Evolutionary conservation across 2,329 filamentous ascomycete species (phyloP).

Genomic region (Ceratocystis ficicola): DNA sequence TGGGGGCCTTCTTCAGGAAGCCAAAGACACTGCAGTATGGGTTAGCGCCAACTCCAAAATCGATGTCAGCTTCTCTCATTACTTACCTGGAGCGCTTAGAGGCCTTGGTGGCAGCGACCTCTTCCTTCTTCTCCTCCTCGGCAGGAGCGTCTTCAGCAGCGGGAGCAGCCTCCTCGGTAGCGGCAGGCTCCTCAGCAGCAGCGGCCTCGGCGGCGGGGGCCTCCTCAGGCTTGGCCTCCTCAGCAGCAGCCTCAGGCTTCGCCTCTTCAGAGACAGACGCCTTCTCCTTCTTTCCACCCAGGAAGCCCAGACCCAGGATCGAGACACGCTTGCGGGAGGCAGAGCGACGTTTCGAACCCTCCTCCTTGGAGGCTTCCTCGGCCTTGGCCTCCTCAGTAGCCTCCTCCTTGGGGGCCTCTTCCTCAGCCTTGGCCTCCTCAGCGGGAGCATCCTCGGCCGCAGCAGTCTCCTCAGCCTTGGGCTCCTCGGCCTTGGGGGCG

Average conservation of each 20-base stretch:
- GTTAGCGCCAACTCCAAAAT: conserved; percentile 20
- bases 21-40: conserved; percentile 37
- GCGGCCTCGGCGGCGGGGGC: conserved; percentile 33
- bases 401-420: conserved; percentile 26
- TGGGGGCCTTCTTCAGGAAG: conserved; percentile 47
- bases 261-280: conserved; percentile 25
- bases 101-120: conserved; percentile 34
- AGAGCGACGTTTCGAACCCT: conserved; percentile 46
- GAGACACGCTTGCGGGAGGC: conserved; percentile 54
- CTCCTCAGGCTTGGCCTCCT: conserved; percentile 27
- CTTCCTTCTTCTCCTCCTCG: conserved; percentile 35
- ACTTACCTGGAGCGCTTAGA: conserved; percentile 38
- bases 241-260: conserved; percentile 29
- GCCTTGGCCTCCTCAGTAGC: conserved; percentile 30
- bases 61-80: background rate
- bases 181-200: conserved; percentile 40
- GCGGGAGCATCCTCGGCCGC: conserved; percentile 27
- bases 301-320: conserved; percentile 52
- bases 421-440: conserved; percentile 29
- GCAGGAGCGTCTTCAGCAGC: conserved; percentile 25
- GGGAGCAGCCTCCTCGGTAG: conserved; percentile 37
- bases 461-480: conserved; percentile 32
- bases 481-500: conserved; percentile 33
- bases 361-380: conserved; percentile 28
- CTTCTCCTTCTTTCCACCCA: conserved; percentile 43